Base-by-base conservation (phyloP, 148 eudicot species). In the Rheum nobile region DNA sequence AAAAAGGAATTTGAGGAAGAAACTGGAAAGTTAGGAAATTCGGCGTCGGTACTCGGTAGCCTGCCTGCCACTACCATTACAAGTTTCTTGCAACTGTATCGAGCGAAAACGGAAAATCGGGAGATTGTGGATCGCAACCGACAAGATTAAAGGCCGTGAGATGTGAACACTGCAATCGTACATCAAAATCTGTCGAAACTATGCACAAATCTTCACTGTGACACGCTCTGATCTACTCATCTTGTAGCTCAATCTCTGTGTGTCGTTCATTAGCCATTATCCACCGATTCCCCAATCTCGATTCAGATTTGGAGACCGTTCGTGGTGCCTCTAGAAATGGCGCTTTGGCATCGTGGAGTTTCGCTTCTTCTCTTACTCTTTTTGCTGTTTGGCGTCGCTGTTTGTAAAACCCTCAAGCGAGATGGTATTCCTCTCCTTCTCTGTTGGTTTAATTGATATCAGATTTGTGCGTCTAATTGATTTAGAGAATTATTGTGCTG, bases 331-430 rank as follows among this genome's bases (percentile, higher is more conserved):
- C 24, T 34, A 21, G 19, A 70, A 55, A 85, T 82, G 88, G 81
- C 81, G 80, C 68, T 55, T 75, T 72, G 39, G 70, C 75, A 77
- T 39, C 31, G 65, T n/a, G 67, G 71, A 19, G 42, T 82, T 75
- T 24, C 77, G 26, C 50, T 79, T 16, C 19, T 86, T 26, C 21
- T 77, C 31, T n/a, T 87, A 31, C 37, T 83, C 4, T 31, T 78
- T 5, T 75, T 84, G 37, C 70, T 89, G 67, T 83, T 80, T 79
- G 57, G 38, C 74, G 67, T 21, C 74, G 83, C 82, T 72, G 46
- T 71, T 75, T 83, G 77, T 70, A 87, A 85, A 87, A 85, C 91
- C 72, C 88, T 87, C 71, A 87, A 87, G 61, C 78, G 91, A 59
- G 88, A 87, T 71, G 91, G 91, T 87, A 80, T 34, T 26, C 42